Evolutionary conservation across 2,329 filamentous ascomycete genomes (phyloP).

Genomic region (Phyllachora maydis): DNA sequence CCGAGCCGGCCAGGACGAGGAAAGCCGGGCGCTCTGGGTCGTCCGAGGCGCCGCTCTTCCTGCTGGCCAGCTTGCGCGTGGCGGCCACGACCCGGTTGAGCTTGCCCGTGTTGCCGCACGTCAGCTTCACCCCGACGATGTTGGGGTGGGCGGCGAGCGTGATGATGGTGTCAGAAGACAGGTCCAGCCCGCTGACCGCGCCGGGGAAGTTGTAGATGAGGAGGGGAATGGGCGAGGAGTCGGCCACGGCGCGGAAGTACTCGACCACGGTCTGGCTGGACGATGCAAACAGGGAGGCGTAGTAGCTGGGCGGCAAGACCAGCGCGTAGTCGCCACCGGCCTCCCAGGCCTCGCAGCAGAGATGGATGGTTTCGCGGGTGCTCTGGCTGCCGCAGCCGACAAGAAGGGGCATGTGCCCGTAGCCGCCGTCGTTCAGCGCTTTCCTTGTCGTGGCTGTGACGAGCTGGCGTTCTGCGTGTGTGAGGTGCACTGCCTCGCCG

Average conservation of each 20-base stretch:
- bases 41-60: too few relatives aligned
- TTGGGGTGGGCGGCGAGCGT: slow-evolving; percentile 38
- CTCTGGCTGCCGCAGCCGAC: slow-evolving; percentile 59
- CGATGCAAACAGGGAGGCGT: slow-evolving; percentile 42
- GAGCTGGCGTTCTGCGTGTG: slow-evolving; percentile 44
- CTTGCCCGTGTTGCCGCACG: slow-evolving; percentile 51
- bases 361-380: slow-evolving; percentile 48
- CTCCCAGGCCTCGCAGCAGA: slow-evolving; percentile 46
- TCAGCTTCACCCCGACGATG: slow-evolving; percentile 49
- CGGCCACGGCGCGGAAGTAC: slow-evolving; percentile 46
- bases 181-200: slow-evolving; percentile 39
- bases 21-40: slow-evolving; percentile 25
- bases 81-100: slow-evolving; percentile 40
- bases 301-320: slow-evolving; percentile 59
- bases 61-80: slow-evolving; percentile 20
- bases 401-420: slow-evolving; percentile 45
- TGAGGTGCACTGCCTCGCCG: slow-evolving; percentile 63
- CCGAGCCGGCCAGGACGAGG: slow-evolving; percentile 50
- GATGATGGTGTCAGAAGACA: slow-evolving; percentile 41
- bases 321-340: slow-evolving; percentile 58
- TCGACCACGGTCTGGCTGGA: slow-evolving; percentile 37
- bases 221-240: slow-evolving; percentile 40
- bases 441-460: slow-evolving; percentile 51
- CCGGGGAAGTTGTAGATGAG: slow-evolving; percentile 53
- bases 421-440: slow-evolving; percentile 47